A percentile compares a stretch with the other conserved stretches of the same genome.
phyloP scores from a whole-genome alignment of 139 green algal genomes.

The Volvox africanus region DNA sequence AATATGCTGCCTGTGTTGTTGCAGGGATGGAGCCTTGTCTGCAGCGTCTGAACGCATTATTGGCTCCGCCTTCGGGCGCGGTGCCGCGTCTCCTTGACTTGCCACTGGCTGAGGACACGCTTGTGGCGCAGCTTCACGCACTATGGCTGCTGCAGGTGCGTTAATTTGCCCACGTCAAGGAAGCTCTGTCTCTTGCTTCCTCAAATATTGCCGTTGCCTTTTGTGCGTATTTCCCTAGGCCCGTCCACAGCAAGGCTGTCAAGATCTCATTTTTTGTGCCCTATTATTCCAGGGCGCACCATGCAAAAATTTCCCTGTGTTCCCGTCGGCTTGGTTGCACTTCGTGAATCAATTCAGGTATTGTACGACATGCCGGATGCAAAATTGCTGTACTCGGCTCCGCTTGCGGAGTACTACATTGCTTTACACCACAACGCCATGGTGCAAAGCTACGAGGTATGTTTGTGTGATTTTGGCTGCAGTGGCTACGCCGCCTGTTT shows the following conservation, averaged over 20 bases:
- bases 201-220: too few relatives aligned
- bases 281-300: too few relatives aligned
- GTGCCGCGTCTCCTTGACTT: slow-evolving; percentile 40
- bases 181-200: too few relatives aligned
- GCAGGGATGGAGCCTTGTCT: slow-evolving; percentile 39
- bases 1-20: too few relatives aligned
- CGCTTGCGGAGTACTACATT: slow-evolving; percentile 61
- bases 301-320: too few relatives aligned
- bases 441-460: slow-evolving; percentile 21
- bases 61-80: slow-evolving; percentile 30
- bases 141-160: slow-evolving; percentile 49
- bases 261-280: too few relatives aligned
- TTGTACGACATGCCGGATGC: slow-evolving; percentile 47
- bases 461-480: neutral
- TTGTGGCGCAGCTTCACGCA: slow-evolving; percentile 38
- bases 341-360: slow-evolving; percentile 12
- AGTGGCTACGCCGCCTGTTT: too few relatives aligned
- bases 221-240: too few relatives aligned
- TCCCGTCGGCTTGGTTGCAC: too few relatives aligned
- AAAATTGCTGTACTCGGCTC: neutral
- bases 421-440: slow-evolving; percentile 38
- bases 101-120: slow-evolving; percentile 24
- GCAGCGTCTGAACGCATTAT: neutral
- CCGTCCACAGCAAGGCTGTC: too few relatives aligned
- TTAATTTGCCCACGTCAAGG: too few relatives aligned